A percentile compares a stretch with the other conserved stretches of the same genome.
These are phyloP conservation scores for Colletotrichum kahawae DNA, from an alignment of 2,329 filamentous ascomycete species.

Conservation along the genomic window DNA sequence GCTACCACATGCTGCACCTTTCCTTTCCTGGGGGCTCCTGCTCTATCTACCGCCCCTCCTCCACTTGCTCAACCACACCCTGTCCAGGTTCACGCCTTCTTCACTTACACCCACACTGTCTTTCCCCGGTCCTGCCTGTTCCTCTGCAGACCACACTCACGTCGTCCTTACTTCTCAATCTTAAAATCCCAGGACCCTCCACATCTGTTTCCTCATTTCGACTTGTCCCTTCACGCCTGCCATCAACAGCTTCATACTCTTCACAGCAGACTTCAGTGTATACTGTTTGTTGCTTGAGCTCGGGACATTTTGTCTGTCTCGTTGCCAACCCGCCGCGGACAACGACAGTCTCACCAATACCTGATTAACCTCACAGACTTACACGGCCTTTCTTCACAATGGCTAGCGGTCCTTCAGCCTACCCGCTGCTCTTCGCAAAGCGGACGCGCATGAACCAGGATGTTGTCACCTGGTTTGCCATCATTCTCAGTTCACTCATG, in stretches of 20 bases:
- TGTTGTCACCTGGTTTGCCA: constrained; percentile 27
- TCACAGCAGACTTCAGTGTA: neutral
- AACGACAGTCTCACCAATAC: neutral
- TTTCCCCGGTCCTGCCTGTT: neutral
- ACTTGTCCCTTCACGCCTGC: neutral
- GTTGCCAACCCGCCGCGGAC: neutral
- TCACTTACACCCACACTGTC: neutral
- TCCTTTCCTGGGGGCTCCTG: neutral
- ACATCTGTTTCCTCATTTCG: neutral
- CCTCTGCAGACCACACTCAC: neutral
- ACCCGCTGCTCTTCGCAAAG: constrained; percentile 13
- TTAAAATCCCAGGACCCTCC: neutral
- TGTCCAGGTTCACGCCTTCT: neutral
- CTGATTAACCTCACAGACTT: neutral
- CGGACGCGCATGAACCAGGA: constrained; percentile 28
- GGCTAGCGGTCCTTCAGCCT: neutral
- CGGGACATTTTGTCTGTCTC: neutral
- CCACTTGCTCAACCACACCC: neutral
- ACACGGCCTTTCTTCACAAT: neutral
- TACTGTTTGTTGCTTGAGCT: neutral
- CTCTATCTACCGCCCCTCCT: neutral
- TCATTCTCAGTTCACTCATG: constrained; percentile 5
- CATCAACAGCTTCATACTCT: neutral
- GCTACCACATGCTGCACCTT: neutral
- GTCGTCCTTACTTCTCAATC: neutral